A percentile compares a stretch with the other conserved stretches of the same genome.
These are phyloP conservation scores for Rheum nobile DNA, from an alignment of 148 eudicot species.

Conservation along the genomic window DNA sequence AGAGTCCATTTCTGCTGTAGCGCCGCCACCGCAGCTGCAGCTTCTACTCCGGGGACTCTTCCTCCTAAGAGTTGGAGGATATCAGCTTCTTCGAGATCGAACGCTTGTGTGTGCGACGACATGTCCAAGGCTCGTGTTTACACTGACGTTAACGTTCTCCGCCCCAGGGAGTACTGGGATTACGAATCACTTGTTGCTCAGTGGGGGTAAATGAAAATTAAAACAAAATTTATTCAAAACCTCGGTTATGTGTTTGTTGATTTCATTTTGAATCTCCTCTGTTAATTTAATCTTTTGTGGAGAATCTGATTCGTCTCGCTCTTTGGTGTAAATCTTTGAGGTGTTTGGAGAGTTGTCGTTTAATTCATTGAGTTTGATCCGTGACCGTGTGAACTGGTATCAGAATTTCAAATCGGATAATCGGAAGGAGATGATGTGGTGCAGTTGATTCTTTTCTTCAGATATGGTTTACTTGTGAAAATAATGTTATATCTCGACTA, in stretches of 20 bases:
- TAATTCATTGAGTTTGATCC: not conserved
- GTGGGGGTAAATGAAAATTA: conserved; percentile 45
- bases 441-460: not conserved
- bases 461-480: not conserved
- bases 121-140: conserved; percentile 80
- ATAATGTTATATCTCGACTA: not conserved
- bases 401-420: not conserved
- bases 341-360: not conserved
- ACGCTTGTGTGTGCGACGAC: not conserved
- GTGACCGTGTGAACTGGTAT: not conserved
- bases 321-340: not conserved
- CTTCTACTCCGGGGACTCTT: conserved; percentile 9
- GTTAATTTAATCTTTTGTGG: not conserved
- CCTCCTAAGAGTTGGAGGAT: not conserved
- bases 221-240: conserved; percentile 1
- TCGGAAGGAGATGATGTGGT: not conserved
- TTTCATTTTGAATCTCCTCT: not conserved
- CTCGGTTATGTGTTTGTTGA: not conserved
- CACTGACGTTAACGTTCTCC: conserved; percentile 60
- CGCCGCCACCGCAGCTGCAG: conserved; percentile 2
- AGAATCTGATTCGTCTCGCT: not conserved
- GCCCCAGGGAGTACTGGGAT: conserved; percentile 71
- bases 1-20: conserved; percentile 12
- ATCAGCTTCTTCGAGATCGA: not conserved
- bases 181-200: conserved; percentile 66